These are phyloP conservation scores for Epichloe sibirici DNA, from an alignment of 2,329 filamentous ascomycete species.

Conservation along the genomic window DNA sequence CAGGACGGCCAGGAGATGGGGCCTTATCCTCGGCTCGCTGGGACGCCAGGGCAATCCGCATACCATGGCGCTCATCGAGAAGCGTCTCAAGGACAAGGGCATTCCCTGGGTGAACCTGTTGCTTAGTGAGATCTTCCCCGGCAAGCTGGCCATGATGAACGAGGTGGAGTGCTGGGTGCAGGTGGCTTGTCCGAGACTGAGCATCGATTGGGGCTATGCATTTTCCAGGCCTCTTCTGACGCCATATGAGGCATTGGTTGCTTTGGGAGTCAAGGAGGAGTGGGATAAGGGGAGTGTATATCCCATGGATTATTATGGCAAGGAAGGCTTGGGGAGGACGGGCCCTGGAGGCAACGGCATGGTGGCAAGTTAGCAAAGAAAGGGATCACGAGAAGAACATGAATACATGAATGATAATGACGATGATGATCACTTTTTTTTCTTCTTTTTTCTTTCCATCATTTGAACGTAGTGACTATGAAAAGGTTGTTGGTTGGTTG, in stretches of 20 bases:
- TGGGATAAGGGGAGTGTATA: slow-evolving; percentile 56
- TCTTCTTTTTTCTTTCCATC: background rate
- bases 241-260: slow-evolving; percentile 88
- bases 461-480: background rate
- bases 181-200: slow-evolving; percentile 89
- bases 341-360: slow-evolving; percentile 28
- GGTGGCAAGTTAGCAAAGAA: background rate
- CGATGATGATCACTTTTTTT: background rate
- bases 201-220: slow-evolving; percentile 98
- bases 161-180: slow-evolving; percentile 98
- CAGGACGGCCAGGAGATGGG: slow-evolving; percentile 75
- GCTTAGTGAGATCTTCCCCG: slow-evolving; percentile 91
- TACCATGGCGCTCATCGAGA: slow-evolving; percentile 78
- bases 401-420: background rate
- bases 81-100: slow-evolving; percentile 54
- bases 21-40: slow-evolving; percentile 82
- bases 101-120: slow-evolving; percentile 78
- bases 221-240: slow-evolving; percentile 82
- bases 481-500: background rate
- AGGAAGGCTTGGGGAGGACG: slow-evolving; percentile 77
- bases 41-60: slow-evolving; percentile 93
- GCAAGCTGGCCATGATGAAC: slow-evolving; percentile 82
- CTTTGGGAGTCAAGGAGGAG: slow-evolving; percentile 66
- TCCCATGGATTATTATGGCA: slow-evolving; percentile 97
- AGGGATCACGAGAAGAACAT: too few relatives aligned